phyloP scores from a whole-genome alignment of 2,329 filamentous ascomycete genomes.

The Grosmannia serpens region DNA sequence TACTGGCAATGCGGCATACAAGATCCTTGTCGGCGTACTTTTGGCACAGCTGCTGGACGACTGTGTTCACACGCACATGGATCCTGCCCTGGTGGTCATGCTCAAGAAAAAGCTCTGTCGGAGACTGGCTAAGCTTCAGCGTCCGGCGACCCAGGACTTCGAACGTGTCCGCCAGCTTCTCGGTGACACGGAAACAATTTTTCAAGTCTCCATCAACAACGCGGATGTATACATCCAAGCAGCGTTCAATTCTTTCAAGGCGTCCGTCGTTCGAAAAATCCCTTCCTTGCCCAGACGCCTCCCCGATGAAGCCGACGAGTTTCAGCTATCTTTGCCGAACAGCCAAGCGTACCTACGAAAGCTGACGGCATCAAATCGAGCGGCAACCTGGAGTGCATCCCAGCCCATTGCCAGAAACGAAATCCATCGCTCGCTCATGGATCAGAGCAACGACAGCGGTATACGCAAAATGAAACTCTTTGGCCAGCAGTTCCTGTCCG shows the following conservation, averaged over 20 bases:
- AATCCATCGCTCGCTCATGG: neutral
- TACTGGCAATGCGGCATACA: slow-evolving; percentile 39
- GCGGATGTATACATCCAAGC: slow-evolving; percentile 20
- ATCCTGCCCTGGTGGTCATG: slow-evolving; percentile 22
- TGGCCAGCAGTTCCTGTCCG: neutral
- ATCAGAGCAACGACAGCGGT: neutral
- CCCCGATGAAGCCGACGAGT: slow-evolving; percentile 12
- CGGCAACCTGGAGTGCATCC: neutral
- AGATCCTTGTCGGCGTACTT: slow-evolving; percentile 40
- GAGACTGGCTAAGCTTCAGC: slow-evolving; percentile 46
- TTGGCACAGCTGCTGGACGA: slow-evolving; percentile 35
- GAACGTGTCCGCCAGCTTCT: neutral
- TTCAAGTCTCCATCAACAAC: slow-evolving; percentile 5
- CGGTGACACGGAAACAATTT: neutral
- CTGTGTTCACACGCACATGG: slow-evolving; percentile 8
- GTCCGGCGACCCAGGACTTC: rapidly evolving
- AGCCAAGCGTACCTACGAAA: slow-evolving; percentile 24
- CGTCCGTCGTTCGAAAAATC: slow-evolving; percentile 24
- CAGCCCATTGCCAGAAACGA: too few species aligned
- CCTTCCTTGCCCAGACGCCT: slow-evolving; percentile 28
- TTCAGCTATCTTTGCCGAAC: slow-evolving; percentile 26
- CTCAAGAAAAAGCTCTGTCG: slow-evolving; percentile 39
- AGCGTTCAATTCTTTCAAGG: slow-evolving; percentile 30
- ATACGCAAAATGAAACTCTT: neutral
- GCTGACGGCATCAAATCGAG: slow-evolving; percentile 5